Base-by-base conservation (phyloP, 2,329 filamentous ascomycete genomes). In the Colletotrichum sp. region DNA sequence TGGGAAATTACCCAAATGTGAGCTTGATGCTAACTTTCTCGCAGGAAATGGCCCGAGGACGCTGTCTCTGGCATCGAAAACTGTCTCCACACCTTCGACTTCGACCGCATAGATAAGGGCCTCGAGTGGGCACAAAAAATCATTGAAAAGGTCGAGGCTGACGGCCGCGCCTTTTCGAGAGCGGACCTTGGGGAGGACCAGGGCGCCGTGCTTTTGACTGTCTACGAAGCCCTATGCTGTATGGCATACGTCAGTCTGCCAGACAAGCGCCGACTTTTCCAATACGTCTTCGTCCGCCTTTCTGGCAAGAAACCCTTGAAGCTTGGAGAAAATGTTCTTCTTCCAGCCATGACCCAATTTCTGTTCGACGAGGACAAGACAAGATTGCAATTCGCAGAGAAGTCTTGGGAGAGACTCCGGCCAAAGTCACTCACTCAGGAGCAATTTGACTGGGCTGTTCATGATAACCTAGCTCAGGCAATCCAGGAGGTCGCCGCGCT, bases 221-320 rank as follows among this genome's bases (percentile, higher is more conserved):
- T 98, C 34, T 98, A 97, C 80, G 96, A 98, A 83, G 93, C 94
- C 0, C 86, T 98, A 67, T 98, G 96, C 82, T 98, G 94, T 83
- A 92, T 96, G 78, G 89, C 94, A 1, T 95, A 97, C 81, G 88
- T 98, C 76, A 89, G 85, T 59, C 79, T 87, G n/a, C 86, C 89
- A 2, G 87, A 88, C 5, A 88, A 88, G 77, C 86, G 89, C 4
- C 79, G 82, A 1, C 82, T 92, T 78, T 98, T 98, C 82, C 94
- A 98, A 81, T 92, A 90, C 78, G 95, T 97, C 13, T 98, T 98
- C 82, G 89, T 91, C 78, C 89, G 95, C 26, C 92, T 97, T 3
- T 95, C 96, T 83, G 91, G 91, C 16, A 96, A 93, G 80, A 95
- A 91, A 79, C 91, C 92, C n/a, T 87, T 98, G 21, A 95, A 94